A percentile compares a stretch with the other conserved stretches of the same genome.
Conservation (phyloP, 768 basidiomycete genomes). For the Tubosaeta brunneosetosa region DNA sequence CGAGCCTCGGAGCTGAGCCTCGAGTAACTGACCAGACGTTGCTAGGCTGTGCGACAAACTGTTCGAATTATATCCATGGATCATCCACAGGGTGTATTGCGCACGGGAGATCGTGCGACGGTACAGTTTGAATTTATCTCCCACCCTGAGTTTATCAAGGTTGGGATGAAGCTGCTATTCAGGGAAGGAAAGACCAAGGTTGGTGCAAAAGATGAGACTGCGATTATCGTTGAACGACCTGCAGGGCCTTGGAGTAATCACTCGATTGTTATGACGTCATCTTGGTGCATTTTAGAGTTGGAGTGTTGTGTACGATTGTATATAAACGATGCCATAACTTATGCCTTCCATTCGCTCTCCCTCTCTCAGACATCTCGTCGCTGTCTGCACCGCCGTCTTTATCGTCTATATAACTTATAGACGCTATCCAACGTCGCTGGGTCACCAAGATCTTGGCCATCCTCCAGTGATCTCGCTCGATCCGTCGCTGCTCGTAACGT, state of each 20-base stretch:
- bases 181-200: slow-evolving; percentile 96
- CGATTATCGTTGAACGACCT: slow-evolving; percentile 5
- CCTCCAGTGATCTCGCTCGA: slow-evolving; percentile 12
- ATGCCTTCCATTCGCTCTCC: slow-evolving; percentile 27
- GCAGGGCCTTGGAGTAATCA: slow-evolving; percentile 76
- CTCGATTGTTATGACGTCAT: slow-evolving; percentile 48
- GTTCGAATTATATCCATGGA: slow-evolving; percentile 90
- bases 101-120: slow-evolving; percentile 92
- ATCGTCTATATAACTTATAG: slow-evolving; percentile 42
- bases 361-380: slow-evolving; percentile 30
- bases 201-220: slow-evolving; percentile 12
- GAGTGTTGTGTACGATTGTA: slow-evolving; percentile 18
- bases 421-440: slow-evolving; percentile 21
- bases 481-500: slow-evolving; percentile 1
- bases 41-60: slow-evolving; percentile 85
- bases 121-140: slow-evolving; percentile 95
- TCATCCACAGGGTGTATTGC: slow-evolving; percentile 79
- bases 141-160: slow-evolving; percentile 87
- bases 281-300: slow-evolving; percentile 2
- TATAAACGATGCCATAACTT: background rate
- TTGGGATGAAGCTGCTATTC: slow-evolving; percentile 90
- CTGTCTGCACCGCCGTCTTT: slow-evolving; percentile 38
- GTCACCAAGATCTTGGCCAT: slow-evolving; percentile 11
- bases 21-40: slow-evolving; percentile 3
- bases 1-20: background rate